phyloP scores from a whole-genome alignment of 2,329 filamentous ascomycete genomes.

The Trichoderma sp. region DNA sequence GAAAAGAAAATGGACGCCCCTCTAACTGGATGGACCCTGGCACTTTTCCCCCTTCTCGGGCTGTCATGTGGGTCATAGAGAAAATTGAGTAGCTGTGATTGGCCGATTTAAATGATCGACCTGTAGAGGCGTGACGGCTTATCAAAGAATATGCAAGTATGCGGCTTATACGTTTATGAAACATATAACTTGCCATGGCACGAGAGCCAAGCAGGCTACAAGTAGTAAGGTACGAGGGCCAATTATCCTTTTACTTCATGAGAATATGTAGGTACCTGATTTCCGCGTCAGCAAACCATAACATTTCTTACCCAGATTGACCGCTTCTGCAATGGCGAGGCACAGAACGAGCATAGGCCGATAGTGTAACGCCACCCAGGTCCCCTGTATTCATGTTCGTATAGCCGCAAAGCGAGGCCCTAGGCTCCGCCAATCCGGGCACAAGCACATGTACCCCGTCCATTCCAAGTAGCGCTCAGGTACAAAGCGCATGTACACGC shows the following conservation, averaged over 20 bases:
- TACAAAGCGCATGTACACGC: slow-evolving; percentile 13
- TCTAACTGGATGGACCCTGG: slow-evolving; percentile 7
- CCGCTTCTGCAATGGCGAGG: neutral
- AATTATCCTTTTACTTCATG: neutral
- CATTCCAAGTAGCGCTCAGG: neutral
- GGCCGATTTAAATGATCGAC: neutral
- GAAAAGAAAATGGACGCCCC: neutral
- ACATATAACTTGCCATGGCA: neutral
- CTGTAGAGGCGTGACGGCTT: neutral
- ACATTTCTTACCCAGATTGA: neutral
- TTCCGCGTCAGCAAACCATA: neutral
- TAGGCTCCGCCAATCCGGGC: slow-evolving; percentile 23
- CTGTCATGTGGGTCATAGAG: neutral
- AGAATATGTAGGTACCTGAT: neutral
- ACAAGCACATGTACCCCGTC: slow-evolving; percentile 17
- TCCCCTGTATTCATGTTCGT: slow-evolving; percentile 10
- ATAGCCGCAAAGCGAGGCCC: slow-evolving; percentile 20
- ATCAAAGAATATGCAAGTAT: neutral
- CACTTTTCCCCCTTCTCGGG: neutral
- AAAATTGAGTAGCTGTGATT: neutral
- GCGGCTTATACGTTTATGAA: neutral
- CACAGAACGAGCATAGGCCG: neutral
- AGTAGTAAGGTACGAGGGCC: neutral
- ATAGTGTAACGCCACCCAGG: neutral
- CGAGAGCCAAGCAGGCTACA: neutral